Base-by-base conservation (phyloP, 129 eudicot species). In the Arctium lappa region DNA sequence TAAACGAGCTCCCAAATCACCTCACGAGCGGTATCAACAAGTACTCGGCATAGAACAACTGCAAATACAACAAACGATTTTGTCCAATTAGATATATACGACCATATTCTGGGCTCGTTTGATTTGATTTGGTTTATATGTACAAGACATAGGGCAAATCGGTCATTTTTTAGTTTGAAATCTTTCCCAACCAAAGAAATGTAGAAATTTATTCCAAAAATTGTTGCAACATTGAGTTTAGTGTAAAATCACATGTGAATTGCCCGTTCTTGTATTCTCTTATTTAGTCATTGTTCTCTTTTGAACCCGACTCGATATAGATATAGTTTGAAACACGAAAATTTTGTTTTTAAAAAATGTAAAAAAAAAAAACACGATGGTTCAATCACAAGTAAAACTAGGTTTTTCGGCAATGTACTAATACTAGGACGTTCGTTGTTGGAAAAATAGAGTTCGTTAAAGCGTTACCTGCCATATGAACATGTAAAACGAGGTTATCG, bases 11-110 rank as follows among this genome's bases (percentile, higher is more conserved):
- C 48, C 7, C 74, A 84, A 27, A 79, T 91, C 88, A 95, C 88
- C 99, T 88, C 40, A 95, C 97, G 30, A 95, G 91, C 30, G 99
- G 99, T 72, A 95, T 93, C 74, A 95, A 97, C 86, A 95, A 81
- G 81, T 95, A 95, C 87, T 95, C 99, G 1, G 99, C 99, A 68
- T 95, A 95, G 82, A 95, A 95, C 46, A 95, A 94, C 98, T 95
- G 94, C 90, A 88, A 75, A 40, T 18, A 74, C 10, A 76, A 13
- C 4, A 80, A 10, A 22, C 40, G 12, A 0, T 16, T 39, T 36
- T 78, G 31, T 29, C 48, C 29, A 36, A 69, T 22, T 30, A n/a
- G 13, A 71, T 29, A n/a, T 31, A 60, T 56, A 56, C n/a, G n/a
- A 29, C 1, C n/a, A 60, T 60, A 60, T 60, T n/a, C 6, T 60